Evolutionary conservation across 2,329 filamentous ascomycete genomes (phyloP), one percentile per base, ranked within the genome.

Genomic region (Cladophialophora yegresii): DNA sequence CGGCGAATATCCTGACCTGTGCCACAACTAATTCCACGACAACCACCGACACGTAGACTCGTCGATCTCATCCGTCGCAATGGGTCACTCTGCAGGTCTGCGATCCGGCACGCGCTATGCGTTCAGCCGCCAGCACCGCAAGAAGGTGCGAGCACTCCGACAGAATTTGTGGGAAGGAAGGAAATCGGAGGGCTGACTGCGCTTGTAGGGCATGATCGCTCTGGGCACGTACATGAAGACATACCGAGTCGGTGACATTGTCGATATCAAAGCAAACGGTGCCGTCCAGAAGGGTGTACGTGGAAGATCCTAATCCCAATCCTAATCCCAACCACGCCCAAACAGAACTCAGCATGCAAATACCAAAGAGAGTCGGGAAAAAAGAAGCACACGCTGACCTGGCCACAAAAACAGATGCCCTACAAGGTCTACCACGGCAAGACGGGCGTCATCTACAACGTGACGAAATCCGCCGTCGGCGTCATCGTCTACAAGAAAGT

Each of bases 401-500:
- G 50, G 28, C n/a, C 20, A 54, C 13, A 47, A 68, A 65, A 74
- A 80, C 76, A 92, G 92, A 95, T 96, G 92, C 93, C 93, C 77
- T 92, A 93, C 89, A 97, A 97, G 88, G 90, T 96, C 84, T 97
- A 96, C 89, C 93, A 98, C 87, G 95, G 93, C 79, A 98, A 98
- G 91, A 96, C 93, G 71, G 92, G 92, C 79, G 91, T 96, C 77
- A 84, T 96, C 83, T 96, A 96, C 91, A 99, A 99, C 87, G 95
- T 99, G 77, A 95, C 93, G 84, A 96, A 97, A 89, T 90, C 87
- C 76, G 91, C 95, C 72, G 92, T 99, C 80, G 95, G 95, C 77
- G 90, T 99, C 82, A 97, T 99, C 84, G 91, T 99, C 84, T 93
- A 96, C 90, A 97, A 96, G 89, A 92, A 96, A 83, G 95, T 99